Evolutionary conservation across 192 early-diverging fungal genomes (phyloP).

Genomic region (Kickxella alabastrina): DNA sequence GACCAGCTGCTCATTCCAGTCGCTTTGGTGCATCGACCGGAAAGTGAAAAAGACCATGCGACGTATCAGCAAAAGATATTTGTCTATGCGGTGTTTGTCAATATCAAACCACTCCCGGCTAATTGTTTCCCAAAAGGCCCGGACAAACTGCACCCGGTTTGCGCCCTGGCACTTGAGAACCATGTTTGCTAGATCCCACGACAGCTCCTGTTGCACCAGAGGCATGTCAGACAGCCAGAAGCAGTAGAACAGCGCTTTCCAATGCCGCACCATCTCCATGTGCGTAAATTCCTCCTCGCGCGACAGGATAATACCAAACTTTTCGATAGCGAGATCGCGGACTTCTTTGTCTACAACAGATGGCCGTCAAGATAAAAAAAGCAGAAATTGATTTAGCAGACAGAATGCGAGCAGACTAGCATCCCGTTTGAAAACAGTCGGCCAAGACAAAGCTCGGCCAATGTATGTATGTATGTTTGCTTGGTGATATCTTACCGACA

Average conservation of each 20-base stretch:
- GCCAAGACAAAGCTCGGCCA: no score
- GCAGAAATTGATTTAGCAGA: neutral
- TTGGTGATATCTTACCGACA: conserved; percentile 22
- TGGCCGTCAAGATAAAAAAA: neutral
- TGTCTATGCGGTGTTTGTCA: conserved; percentile 50
- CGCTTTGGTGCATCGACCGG: conserved; percentile 30
- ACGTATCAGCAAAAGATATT: conserved; percentile 43
- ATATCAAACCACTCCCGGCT: conserved; percentile 49
- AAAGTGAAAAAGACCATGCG: conserved; percentile 41
- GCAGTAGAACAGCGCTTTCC: conserved; percentile 93
- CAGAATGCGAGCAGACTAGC: neutral
- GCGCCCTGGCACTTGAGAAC: conserved; percentile 31
- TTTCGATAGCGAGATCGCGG: conserved; percentile 34
- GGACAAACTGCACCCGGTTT: conserved; percentile 31
- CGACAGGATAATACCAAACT: conserved; percentile 15
- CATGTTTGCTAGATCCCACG: conserved; percentile 66
- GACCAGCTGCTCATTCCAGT: conserved; percentile 35
- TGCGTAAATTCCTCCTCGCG: conserved; percentile 48
- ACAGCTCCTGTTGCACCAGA: conserved; percentile 82
- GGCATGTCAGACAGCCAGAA: conserved; percentile 98
- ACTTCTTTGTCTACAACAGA: conserved; percentile 35
- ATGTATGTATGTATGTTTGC: no score
- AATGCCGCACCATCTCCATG: conserved; percentile 73
- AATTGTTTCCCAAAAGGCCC: conserved; percentile 51
- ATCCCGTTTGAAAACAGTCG: no score